Conservation (phyloP, 306 rosid species). For the Rosa rugosa region DNA sequence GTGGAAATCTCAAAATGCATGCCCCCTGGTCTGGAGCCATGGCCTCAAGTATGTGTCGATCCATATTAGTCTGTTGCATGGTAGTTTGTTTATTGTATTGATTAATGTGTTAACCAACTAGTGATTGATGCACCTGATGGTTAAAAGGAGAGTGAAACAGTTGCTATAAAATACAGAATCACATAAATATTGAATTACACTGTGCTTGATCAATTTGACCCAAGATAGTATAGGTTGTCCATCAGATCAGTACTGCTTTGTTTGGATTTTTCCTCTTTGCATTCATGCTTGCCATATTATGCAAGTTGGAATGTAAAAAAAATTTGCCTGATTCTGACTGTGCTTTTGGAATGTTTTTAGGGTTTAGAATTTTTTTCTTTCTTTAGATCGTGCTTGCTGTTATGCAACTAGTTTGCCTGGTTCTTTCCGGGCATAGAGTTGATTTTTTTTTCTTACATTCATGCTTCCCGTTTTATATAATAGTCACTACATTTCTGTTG, state of each 20-base stretch:
- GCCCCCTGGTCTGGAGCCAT: slow-evolving; percentile 57
- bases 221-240: not conserved
- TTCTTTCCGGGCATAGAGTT: not conserved
- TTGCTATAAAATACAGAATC: not conserved
- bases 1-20: slow-evolving; percentile 61
- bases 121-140: not conserved
- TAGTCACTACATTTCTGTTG: no score
- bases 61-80: slow-evolving; percentile 20
- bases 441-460: not conserved
- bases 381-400: not conserved
- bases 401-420: not conserved
- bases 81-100: slow-evolving; percentile 19
- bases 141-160: not conserved
- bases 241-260: not conserved
- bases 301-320: not conserved
- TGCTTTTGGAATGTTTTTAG: no score
- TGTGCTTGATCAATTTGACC: not conserved
- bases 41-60: slow-evolving; percentile 72
- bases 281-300: not conserved
- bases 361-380: not conserved
- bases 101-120: not conserved
- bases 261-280: not conserved
- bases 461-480: not conserved
- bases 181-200: not conserved
- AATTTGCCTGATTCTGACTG: not conserved